phyloP scores from a whole-genome alignment of 2,329 filamentous ascomycete species.

The Diaporthe citriasiana region DNA sequence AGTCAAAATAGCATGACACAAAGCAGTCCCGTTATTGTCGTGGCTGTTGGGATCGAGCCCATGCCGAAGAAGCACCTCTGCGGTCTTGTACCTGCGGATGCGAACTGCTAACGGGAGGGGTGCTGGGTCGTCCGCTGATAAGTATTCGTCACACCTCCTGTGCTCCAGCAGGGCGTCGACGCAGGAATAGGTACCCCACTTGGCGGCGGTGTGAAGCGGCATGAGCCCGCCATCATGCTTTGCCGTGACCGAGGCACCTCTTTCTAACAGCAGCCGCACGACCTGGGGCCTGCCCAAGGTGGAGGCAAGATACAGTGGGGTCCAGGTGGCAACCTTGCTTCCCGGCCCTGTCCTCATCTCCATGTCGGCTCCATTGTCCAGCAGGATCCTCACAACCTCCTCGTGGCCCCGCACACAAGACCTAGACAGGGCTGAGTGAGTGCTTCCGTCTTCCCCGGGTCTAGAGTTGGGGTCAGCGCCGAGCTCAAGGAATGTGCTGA shows the following conservation, averaged over 20 bases:
- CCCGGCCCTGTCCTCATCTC: no score
- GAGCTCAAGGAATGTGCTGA: no score
- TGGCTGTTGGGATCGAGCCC: neutral
- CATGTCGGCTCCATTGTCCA: no score
- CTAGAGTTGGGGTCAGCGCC: no score
- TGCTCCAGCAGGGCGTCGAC: neutral
- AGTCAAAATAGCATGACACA: neutral
- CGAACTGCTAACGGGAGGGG: neutral
- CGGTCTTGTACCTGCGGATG: neutral
- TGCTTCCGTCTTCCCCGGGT: no score
- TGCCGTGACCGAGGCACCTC: neutral
- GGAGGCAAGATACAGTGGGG: no score
- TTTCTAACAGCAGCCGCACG: neutral
- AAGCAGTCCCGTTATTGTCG: neutral
- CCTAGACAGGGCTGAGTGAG: no score
- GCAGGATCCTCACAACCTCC: no score
- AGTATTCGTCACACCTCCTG: neutral
- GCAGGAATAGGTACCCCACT: neutral
- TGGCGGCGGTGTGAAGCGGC: neutral
- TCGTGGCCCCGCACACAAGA: no score
- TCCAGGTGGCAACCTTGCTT: no score
- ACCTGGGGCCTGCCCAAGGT: neutral
- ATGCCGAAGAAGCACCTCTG: neutral
- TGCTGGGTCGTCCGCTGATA: no score
- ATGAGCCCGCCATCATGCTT: neutral